A percentile compares a stretch with the other conserved stretches of the same genome.
These are phyloP conservation scores for Dryas octopetala DNA, from an alignment of 306 rosid genomes.

Conservation along the genomic window DNA sequence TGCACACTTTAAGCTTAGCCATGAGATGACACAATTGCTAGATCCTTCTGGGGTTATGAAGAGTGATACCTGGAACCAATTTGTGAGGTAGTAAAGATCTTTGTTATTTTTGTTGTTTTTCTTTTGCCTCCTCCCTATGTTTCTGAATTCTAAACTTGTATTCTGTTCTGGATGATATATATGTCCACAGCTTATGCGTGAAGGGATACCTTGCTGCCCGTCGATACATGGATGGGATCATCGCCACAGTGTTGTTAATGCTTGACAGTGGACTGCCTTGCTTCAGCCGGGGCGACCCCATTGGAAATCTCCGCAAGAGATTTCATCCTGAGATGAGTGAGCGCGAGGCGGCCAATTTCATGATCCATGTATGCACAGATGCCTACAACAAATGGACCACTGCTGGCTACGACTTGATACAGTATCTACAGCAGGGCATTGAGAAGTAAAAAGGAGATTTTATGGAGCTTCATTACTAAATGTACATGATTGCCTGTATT, in stretches of 20 bases:
- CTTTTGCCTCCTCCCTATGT: background rate
- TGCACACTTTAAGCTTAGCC: constrained; percentile 98
- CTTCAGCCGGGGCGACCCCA: constrained; percentile 97
- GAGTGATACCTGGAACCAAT: constrained; percentile 93
- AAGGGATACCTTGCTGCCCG: constrained; percentile 98
- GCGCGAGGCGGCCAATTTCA: constrained; percentile 95
- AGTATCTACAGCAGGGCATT: constrained; percentile 95
- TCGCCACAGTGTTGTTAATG: constrained; percentile 78
- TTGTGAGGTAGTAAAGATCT: constrained; percentile 61
- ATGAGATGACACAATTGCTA: constrained; percentile 96
- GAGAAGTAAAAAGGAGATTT: constrained; percentile 57
- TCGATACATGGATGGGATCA: constrained; percentile 79
- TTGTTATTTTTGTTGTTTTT: background rate
- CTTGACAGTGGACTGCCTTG: constrained; percentile 96
- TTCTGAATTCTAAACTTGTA: background rate
- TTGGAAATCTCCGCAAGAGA: constrained; percentile 94
- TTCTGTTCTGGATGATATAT: background rate
- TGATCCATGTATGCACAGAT: constrained; percentile 93
- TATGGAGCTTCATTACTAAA: constrained; percentile 24
- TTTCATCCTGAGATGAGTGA: constrained; percentile 97
- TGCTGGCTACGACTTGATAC: constrained; percentile 97
- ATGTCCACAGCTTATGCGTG: constrained; percentile 66
- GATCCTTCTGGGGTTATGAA: constrained; percentile 96
- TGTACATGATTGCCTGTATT: constrained; percentile 65
- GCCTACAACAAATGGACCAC: constrained; percentile 99